Percentiles rank a stretch among this genome's conserved stretches.
phyloP scores from a whole-genome alignment of 129 eudicot species.

The Lactuca saligna region DNA sequence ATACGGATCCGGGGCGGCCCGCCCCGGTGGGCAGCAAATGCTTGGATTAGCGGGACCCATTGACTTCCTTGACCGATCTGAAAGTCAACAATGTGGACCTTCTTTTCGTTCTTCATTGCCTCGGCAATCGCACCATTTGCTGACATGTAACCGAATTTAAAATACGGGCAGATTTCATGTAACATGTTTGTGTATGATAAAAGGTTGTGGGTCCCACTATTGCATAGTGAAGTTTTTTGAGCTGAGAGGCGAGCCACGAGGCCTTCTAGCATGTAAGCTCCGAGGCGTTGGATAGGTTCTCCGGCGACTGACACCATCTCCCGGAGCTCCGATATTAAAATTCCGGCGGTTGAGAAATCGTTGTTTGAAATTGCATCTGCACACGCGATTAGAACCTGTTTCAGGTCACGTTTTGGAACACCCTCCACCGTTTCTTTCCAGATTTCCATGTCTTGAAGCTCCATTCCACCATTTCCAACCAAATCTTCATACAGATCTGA shows the following conservation, averaged over 20 bases:
- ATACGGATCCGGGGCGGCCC: slow-evolving; percentile 84
- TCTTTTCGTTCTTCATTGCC: slow-evolving; percentile 63
- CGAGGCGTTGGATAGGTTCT: slow-evolving; percentile 72
- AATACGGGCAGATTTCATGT: slow-evolving; percentile 69
- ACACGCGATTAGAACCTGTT: slow-evolving; percentile 57
- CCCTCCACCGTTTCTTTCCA: slow-evolving; percentile 79
- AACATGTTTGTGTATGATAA: slow-evolving; percentile 64
- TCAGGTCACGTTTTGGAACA: slow-evolving; percentile 60
- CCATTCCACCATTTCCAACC: slow-evolving; percentile 23
- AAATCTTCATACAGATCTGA: slow-evolving; percentile 45
- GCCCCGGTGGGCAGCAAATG: slow-evolving; percentile 71
- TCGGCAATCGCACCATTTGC: slow-evolving; percentile 89
- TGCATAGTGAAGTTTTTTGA: slow-evolving; percentile 55
- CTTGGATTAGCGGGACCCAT: slow-evolving; percentile 77
- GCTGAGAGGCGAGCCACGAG: slow-evolving; percentile 62
- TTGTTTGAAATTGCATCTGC: slow-evolving; percentile 59
- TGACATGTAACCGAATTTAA: slow-evolving; percentile 86
- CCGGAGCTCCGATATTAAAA: slow-evolving; percentile 59
- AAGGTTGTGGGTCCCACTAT: slow-evolving; percentile 45
- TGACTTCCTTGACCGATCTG: slow-evolving; percentile 79
- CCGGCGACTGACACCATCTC: slow-evolving; percentile 81
- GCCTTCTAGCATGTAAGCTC: slow-evolving; percentile 87
- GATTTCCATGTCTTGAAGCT: slow-evolving; percentile 54
- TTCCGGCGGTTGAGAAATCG: slow-evolving; percentile 45
- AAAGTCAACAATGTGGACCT: slow-evolving; percentile 76